Evolutionary conservation across 164 flowering plant genomes (phyloP).

Genomic region (Magnolia changhungtana): DNA sequence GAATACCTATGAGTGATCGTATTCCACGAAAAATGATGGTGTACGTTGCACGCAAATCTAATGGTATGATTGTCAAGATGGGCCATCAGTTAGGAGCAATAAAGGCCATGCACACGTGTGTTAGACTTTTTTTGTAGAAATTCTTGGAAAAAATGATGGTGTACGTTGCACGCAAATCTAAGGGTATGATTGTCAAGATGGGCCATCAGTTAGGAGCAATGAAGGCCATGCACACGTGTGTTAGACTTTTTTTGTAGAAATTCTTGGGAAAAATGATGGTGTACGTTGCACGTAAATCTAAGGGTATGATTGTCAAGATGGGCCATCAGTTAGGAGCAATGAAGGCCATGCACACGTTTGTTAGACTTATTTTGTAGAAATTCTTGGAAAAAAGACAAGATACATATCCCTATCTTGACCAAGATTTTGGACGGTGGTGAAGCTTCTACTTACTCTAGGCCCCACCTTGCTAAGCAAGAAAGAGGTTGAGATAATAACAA

Average conservation of each 20-base stretch:
- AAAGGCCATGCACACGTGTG: constrained; percentile 18
- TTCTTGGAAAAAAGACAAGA: background rate
- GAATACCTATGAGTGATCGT: too few relatives aligned
- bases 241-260: background rate
- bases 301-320: background rate
- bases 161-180: background rate
- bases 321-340: background rate
- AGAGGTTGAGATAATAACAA: background rate
- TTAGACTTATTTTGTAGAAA: background rate
- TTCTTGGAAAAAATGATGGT: background rate
- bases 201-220: background rate
- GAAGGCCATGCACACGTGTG: constrained; percentile 18
- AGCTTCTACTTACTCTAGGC: background rate
- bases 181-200: background rate
- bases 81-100: background rate
- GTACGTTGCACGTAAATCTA: background rate
- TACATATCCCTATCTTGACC: constrained; percentile 14
- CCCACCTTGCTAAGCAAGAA: background rate
- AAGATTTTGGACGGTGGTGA: constrained; percentile 10
- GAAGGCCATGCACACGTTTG: constrained; percentile 17
- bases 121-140: background rate
- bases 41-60: background rate
- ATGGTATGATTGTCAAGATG: background rate
- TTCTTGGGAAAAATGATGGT: background rate
- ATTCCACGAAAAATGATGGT: background rate